phyloP scores from a whole-genome alignment of 2,329 filamentous ascomycete species.

The Claviceps humidiphila region DNA sequence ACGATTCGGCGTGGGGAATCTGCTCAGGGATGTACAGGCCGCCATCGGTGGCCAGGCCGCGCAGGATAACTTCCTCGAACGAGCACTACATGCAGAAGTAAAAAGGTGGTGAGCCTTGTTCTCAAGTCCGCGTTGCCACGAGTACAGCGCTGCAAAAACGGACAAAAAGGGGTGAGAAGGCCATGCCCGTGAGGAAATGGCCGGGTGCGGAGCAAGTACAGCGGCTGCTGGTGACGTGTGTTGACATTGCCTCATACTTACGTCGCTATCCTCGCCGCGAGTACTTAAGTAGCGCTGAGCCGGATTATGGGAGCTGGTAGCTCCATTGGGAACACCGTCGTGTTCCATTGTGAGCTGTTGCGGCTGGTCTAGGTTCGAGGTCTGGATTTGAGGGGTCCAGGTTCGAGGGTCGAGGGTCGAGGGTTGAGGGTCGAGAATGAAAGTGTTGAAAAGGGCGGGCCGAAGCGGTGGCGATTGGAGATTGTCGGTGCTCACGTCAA shows the following conservation, averaged over 20 bases:
- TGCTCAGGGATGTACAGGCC: conserved; percentile 82
- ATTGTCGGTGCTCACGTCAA: not conserved
- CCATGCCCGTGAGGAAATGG: too few species aligned
- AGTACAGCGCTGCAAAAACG: not conserved
- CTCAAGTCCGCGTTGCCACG: not conserved
- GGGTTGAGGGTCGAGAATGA: not conserved
- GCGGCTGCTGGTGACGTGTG: not conserved
- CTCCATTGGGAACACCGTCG: conserved; percentile 23
- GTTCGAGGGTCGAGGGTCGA: not conserved
- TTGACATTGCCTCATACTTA: conserved; percentile 15
- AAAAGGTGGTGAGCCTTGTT: too few species aligned
- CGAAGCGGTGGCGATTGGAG: conserved; percentile 2
- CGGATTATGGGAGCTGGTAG: conserved; percentile 24
- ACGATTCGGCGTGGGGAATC: conserved; percentile 38
- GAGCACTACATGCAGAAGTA: conserved; percentile 45
- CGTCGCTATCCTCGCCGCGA: conserved; percentile 35
- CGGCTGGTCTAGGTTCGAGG: not conserved
- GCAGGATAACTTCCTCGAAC: conserved; percentile 83
- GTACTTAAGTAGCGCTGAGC: conserved; percentile 39
- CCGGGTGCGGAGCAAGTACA: not conserved
- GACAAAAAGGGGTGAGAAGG: too few species aligned
- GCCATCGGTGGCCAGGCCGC: conserved; percentile 74
- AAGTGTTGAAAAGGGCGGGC: conserved; percentile 3
- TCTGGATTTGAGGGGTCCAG: not conserved
- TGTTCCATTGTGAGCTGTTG: conserved; percentile 24